phyloP scores from a whole-genome alignment of 257 asterid genomes.

The Paraleonurus japonicus region DNA sequence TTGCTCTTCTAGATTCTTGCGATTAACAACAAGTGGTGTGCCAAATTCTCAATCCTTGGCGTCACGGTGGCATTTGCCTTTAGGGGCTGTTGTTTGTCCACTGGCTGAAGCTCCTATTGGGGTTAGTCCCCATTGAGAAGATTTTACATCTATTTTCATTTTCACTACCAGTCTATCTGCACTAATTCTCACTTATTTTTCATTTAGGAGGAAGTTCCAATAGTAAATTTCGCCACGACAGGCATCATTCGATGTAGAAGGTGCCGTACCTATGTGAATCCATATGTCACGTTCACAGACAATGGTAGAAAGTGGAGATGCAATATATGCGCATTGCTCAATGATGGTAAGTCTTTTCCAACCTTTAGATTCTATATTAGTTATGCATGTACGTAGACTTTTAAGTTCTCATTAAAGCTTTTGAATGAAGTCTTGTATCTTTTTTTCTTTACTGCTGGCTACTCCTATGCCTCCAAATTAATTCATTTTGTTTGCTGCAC shows the following conservation, averaged over 20 bases:
- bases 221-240: slow-evolving; percentile 62
- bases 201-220: slow-evolving; percentile 81
- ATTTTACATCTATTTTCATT: not conserved
- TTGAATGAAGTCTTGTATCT: not conserved
- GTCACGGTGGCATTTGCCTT: slow-evolving; percentile 87
- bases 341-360: slow-evolving; percentile 54
- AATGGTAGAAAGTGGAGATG: slow-evolving; percentile 88
- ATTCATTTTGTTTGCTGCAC: not conserved
- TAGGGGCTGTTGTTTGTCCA: slow-evolving; percentile 94
- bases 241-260: slow-evolving; percentile 80
- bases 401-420: slow-evolving; percentile 4
- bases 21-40: slow-evolving; percentile 70
- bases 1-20: slow-evolving; percentile 64
- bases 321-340: slow-evolving; percentile 72
- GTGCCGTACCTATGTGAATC: slow-evolving; percentile 86
- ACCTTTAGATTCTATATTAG: slow-evolving; percentile 9
- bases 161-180: not conserved
- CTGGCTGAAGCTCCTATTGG: slow-evolving; percentile 80
- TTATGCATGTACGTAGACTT: not conserved
- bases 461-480: not conserved
- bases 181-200: slow-evolving; percentile 24
- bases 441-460: slow-evolving; percentile 10
- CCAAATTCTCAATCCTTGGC: slow-evolving; percentile 76
- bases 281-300: slow-evolving; percentile 69
- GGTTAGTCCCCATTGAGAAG: slow-evolving; percentile 47